Evolutionary conservation across 2,329 filamentous ascomycete genomes (phyloP).

Genomic region (Colletotrichum navitas): DNA sequence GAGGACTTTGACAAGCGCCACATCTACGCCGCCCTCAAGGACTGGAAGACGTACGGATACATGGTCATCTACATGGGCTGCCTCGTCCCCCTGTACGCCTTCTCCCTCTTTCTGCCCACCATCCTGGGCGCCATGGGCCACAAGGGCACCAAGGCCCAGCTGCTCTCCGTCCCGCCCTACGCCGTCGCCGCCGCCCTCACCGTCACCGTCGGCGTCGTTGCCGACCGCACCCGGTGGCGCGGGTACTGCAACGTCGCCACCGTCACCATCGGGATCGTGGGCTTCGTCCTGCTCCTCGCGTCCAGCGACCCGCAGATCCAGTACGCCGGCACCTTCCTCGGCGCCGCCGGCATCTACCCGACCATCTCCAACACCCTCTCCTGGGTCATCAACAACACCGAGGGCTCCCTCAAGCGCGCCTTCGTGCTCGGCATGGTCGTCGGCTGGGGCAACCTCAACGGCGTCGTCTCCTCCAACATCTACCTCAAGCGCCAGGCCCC

Average conservation of each 20-base stretch:
- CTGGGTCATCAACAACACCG: constrained; percentile 79
- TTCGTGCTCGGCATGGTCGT: constrained; percentile 81
- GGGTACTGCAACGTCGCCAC: constrained; percentile 77
- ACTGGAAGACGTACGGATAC: constrained; percentile 79
- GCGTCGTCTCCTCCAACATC: constrained; percentile 76
- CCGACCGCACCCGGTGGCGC: constrained; percentile 73
- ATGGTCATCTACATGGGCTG: constrained; percentile 64
- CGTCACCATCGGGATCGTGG: constrained; percentile 71
- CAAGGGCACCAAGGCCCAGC: constrained; percentile 57
- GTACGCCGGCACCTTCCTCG: constrained; percentile 78
- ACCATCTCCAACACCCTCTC: constrained; percentile 78
- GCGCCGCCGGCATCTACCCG: constrained; percentile 79
- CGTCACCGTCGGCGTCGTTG: constrained; percentile 71
- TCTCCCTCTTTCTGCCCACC: constrained; percentile 69
- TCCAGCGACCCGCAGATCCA: constrained; percentile 66
- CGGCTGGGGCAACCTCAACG: constrained; percentile 82
- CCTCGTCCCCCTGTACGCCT: constrained; percentile 63
- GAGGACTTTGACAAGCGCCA: constrained; percentile 80
- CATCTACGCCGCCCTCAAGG: constrained; percentile 76
- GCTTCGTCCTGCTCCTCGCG: constrained; percentile 75
- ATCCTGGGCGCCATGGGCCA: constrained; percentile 60
- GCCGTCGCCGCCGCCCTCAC: constrained; percentile 73
- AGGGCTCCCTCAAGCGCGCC: constrained; percentile 72
- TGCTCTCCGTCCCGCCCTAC: constrained; percentile 71
- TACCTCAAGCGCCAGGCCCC: constrained; percentile 58